Conservation (phyloP, 495 filamentous ascomycete genomes). For the Stereocaulon alpinum region DNA sequence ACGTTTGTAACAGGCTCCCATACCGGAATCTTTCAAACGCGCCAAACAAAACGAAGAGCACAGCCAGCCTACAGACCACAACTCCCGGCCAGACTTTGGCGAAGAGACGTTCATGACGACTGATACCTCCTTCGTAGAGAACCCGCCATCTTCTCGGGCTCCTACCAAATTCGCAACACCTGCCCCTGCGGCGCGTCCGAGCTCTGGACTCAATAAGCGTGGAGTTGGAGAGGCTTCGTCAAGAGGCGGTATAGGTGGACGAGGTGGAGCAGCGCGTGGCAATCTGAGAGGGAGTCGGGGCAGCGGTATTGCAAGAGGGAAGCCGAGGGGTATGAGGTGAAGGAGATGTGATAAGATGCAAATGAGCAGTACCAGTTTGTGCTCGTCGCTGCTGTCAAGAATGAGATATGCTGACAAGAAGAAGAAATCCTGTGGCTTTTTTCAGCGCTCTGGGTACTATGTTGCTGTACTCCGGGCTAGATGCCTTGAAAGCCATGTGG, state of each 20-base stretch:
- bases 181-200: constrained; percentile 30
- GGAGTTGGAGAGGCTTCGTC: constrained; percentile 26
- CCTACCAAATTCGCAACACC: constrained; percentile 53
- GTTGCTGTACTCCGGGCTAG: too few relatives aligned
- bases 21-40: constrained; percentile 62
- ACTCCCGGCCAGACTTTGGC: constrained; percentile 29
- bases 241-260: constrained; percentile 29
- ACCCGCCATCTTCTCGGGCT: constrained; percentile 66
- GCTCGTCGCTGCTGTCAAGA: too few relatives aligned
- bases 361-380: too few relatives aligned
- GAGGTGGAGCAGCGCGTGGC: constrained; percentile 29
- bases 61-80: constrained; percentile 8
- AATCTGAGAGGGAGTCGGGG: constrained; percentile 28
- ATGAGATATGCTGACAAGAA: too few relatives aligned
- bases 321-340: constrained; percentile 23
- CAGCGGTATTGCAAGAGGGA: constrained; percentile 39
- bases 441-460: too few relatives aligned
- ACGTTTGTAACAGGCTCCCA: constrained; percentile 42
- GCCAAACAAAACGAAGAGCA: constrained; percentile 45
- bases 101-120: constrained; percentile 95
- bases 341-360: too few relatives aligned
- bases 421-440: too few relatives aligned
- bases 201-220: constrained; percentile 27
- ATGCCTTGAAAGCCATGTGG: too few relatives aligned
- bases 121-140: constrained; percentile 87